Evolutionary conservation across 345 rosid genomes (phyloP).

Genomic region (Pugionium cornutum): DNA sequence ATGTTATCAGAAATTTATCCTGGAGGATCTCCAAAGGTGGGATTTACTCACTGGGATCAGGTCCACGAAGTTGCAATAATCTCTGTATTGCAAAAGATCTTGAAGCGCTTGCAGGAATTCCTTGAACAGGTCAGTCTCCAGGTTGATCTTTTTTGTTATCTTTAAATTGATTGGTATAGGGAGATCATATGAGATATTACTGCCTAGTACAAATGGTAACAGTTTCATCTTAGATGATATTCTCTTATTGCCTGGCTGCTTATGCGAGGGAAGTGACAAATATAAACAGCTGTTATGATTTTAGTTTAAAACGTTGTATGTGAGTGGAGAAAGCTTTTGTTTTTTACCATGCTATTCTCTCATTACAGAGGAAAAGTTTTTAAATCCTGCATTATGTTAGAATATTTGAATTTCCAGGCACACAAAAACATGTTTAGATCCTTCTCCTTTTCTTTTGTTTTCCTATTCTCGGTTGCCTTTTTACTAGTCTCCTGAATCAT

Average conservation of each 20-base stretch:
- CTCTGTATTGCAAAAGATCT: slow-evolving; percentile 70
- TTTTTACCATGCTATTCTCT: slow-evolving; percentile 3
- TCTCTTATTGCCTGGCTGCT: background rate
- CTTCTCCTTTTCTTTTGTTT: slow-evolving; percentile 2
- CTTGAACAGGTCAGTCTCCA: slow-evolving; percentile 68
- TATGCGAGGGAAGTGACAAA: slow-evolving; percentile 15
- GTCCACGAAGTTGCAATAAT: slow-evolving; percentile 79
- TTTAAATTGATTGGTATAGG: slow-evolving; percentile 6
- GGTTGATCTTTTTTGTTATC: slow-evolving; percentile 6
- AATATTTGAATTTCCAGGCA: slow-evolving; percentile 4
- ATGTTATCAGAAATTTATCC: slow-evolving; percentile 96
- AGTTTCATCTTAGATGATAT: background rate
- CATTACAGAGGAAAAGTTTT: background rate
- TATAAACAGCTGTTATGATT: background rate
- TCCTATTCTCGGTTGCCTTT: background rate
- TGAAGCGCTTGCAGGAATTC: slow-evolving; percentile 73
- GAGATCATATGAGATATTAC: slow-evolving; percentile 6
- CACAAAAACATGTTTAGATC: slow-evolving; percentile 4
- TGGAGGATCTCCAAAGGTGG: slow-evolving; percentile 85
- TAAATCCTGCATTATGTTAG: slow-evolving; percentile 1
- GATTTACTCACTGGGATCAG: slow-evolving; percentile 89
- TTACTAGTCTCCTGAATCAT: slow-evolving; percentile 19
- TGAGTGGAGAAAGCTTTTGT: slow-evolving; percentile 14
- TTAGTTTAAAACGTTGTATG: slow-evolving; percentile 14
- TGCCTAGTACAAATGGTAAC: slow-evolving; percentile 18